Conservation (phyloP, 768 basidiomycete genomes). For the Tulasnella sp. region DNA sequence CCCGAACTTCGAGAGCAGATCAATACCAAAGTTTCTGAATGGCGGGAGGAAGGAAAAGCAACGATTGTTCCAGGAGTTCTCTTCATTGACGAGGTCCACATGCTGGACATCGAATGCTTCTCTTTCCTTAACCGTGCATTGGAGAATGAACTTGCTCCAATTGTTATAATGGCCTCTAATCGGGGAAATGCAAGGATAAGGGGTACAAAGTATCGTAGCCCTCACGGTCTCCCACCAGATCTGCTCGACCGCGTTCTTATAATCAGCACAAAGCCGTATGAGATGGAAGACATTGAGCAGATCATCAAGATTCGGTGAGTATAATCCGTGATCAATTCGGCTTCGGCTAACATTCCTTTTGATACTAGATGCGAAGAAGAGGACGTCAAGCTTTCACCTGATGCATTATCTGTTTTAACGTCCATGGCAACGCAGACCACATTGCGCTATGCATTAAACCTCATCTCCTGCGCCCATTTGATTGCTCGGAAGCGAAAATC, state of each 20-base stretch:
- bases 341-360: not conserved
- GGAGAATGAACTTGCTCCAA: constrained; percentile 82
- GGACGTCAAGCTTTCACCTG: constrained; percentile 67
- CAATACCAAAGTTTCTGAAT: constrained; percentile 90
- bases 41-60: constrained; percentile 97
- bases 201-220: constrained; percentile 87
- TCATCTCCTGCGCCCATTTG: constrained; percentile 86
- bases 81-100: constrained; percentile 98
- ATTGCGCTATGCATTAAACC: constrained; percentile 83
- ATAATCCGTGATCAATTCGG: no score
- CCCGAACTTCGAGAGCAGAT: constrained; percentile 93
- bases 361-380: constrained; percentile 77
- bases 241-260: constrained; percentile 91
- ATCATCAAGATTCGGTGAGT: constrained; percentile 84
- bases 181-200: constrained; percentile 89
- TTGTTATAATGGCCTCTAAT: constrained; percentile 98
- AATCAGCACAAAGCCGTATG: constrained; percentile 83
- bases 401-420: constrained; percentile 67
- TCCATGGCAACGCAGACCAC: constrained; percentile 84
- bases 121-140: constrained; percentile 95
- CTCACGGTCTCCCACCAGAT: constrained; percentile 91
- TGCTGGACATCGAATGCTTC: constrained; percentile 99
- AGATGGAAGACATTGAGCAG: constrained; percentile 69
- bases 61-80: constrained; percentile 95
- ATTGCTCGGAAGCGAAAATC: constrained; percentile 73